phyloP scores from a whole-genome alignment of 1,284 basidiomycete species.

The Volvariella surrecta region DNA sequence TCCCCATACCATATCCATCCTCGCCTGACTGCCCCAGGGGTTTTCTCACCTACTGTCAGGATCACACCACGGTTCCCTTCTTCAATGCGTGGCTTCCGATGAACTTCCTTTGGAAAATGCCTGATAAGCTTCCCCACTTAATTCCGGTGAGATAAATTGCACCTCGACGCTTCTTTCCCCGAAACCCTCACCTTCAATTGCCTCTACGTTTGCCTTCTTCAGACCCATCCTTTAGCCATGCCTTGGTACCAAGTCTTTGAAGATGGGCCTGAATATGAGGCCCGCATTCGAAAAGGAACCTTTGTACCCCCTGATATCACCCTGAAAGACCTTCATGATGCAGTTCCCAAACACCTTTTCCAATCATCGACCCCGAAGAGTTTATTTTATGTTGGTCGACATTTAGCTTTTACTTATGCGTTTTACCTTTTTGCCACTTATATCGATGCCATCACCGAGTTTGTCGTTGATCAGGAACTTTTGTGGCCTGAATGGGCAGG shows the following conservation, averaged over 20 bases:
- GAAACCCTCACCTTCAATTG: too few species aligned
- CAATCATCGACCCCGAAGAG: conserved; percentile 27
- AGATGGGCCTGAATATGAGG: conserved; percentile 30
- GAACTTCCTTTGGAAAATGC: too few species aligned
- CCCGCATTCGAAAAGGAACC: conserved; percentile 17
- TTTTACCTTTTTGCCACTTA: conserved; percentile 30
- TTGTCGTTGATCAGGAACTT: conserved; percentile 12
- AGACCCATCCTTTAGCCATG: conserved; percentile 13
- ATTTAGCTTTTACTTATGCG: conserved; percentile 28
- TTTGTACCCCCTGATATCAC: conserved; percentile 36
- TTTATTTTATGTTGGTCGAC: conserved; percentile 30
- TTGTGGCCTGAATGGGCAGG: conserved; percentile 13
- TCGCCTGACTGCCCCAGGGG: too few species aligned
- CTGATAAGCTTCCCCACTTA: too few species aligned
- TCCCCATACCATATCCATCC: too few species aligned
- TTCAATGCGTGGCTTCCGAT: too few species aligned
- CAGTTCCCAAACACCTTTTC: conserved; percentile 44
- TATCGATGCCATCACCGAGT: conserved; percentile 23
- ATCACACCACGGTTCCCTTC: too few species aligned
- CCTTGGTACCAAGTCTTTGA: conserved; percentile 26
- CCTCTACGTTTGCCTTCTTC: too few species aligned
- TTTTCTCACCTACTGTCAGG: too few species aligned
- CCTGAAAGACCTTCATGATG: conserved; percentile 36
- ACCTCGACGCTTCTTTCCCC: too few species aligned
- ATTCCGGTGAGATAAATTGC: too few species aligned